Evolutionary conservation across 805 yeast species (phyloP), one percentile per base, ranked within the genome.

Genomic region (Diddensiella caesifluorescens): DNA sequence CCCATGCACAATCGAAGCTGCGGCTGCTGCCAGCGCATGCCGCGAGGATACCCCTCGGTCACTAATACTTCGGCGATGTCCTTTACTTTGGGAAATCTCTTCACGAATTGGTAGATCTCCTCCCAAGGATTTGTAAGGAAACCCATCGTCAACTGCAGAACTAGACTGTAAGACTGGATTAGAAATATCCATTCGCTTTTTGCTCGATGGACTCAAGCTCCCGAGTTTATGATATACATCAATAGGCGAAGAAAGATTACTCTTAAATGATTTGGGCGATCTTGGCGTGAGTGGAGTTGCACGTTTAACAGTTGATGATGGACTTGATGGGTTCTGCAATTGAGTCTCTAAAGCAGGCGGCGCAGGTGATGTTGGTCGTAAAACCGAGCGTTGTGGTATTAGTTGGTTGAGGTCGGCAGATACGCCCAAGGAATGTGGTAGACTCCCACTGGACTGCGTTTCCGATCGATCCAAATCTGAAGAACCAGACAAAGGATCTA

Each of bases 351-450:
- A 15, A 21, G 38, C 32, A 30, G 35, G 32, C 4, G 52, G 51
- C 20, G 29, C 35, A 21, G 52, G 52, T 9, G 52, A 49, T 4
- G 36, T 25, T 2, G 54, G 39, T 22, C 54, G 29, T 34, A 50
- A 41, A 7, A 35, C 21, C 4, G 52, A 48, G 19, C 54, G 41
- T 18, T 47, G 43, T 10, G 54, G 54, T 5, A 49, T 39, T 5
- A 44, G 39, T 23, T 36, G 33, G 6, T 22, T 25, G 21, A n/a
- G 16, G 2, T 10, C 25, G n/a, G 38, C 12, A 5, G 31, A 29
- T 3, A 27, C 36, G 13, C 21, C 34, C 33, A 22, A 15, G 13
- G 18, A 33, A 5, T 30, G 35, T 7, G 42, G 32, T 19, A 29
- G 15, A 7, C 19, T n/a, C 6, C 32, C 32, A 6, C 19, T 6